Conservation (phyloP, 2,329 filamentous ascomycete genomes). For the Fusarium stilboides region DNA sequence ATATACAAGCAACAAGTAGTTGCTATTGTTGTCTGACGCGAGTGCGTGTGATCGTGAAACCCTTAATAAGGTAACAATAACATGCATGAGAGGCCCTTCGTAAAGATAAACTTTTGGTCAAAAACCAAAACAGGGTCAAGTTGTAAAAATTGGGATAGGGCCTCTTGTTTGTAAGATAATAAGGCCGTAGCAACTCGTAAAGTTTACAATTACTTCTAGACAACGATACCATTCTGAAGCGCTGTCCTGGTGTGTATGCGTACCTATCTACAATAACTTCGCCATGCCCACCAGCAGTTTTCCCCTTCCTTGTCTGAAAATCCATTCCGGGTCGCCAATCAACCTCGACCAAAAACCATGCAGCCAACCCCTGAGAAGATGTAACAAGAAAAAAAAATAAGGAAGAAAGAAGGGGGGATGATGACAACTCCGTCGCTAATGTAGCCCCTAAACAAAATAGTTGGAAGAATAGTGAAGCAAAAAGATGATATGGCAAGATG, state of each 20-base stretch:
- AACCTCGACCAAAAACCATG: constrained; percentile 37
- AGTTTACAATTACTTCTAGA: constrained; percentile 39
- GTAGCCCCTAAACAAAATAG: constrained; percentile 43
- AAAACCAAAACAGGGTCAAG: neutral
- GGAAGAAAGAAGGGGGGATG: constrained; percentile 12
- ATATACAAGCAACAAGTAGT: neutral
- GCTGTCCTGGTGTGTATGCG: constrained; percentile 19
- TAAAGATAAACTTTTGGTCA: neutral
- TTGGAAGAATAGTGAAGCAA: constrained; percentile 19
- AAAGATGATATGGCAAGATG: constrained; percentile 6
- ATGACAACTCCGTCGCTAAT: constrained; percentile 60
- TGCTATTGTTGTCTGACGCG: neutral
- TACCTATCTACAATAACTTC: constrained; percentile 35
- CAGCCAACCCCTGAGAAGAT: constrained; percentile 18
- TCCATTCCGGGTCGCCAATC: constrained; percentile 15
- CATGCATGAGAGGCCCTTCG: too few species aligned
- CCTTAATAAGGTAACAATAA: too few species aligned
- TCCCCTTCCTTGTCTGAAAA: constrained; percentile 15
- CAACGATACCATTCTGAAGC: constrained; percentile 41
- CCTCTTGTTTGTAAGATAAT: neutral
- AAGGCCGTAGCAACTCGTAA: constrained; percentile 25
- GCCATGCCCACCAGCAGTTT: constrained; percentile 6
- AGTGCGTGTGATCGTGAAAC: neutral
- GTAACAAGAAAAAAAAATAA: constrained; percentile 14
- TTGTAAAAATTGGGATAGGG: too few species aligned